Base-by-base conservation (phyloP, 2,329 filamentous ascomycete species). In the Exserohilum rostratum region DNA sequence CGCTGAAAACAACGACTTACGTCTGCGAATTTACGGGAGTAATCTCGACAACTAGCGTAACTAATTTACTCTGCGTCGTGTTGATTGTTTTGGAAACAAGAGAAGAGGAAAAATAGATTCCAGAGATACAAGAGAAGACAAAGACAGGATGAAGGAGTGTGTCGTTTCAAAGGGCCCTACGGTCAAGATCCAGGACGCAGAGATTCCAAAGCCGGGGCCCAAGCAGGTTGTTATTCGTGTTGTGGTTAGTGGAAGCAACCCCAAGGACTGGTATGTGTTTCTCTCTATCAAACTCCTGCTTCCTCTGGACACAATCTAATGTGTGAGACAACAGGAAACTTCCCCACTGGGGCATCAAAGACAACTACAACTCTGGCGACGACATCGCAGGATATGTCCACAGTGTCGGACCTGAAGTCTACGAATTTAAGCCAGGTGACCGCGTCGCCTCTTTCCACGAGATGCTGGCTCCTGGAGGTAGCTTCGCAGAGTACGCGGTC, bases 401-500 rank as follows among this genome's bases (percentile, higher is more conserved):
- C 60, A 75, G 78, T 54, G 81, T 86, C 18, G 85, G 85, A 17
- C 66, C 75, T 35, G 76, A 81, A 33, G 84, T 87, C 2, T 79
- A 71, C 51, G 84, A 85, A 61, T 87, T 87, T 77, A 80, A 80
- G 56, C 73, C 75, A 0, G 84, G 84, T 29, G 83, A 86, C 68
- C 79, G 83, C 13, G 83, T 86, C 1, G 80, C 82, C 7, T 82
- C 80, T 3, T 84, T 85, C 73, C 79, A 82, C 58, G 74, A 84
- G 57, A 86, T 87, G 79, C 61, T 71, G 38, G 72, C 74, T 0
- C 76, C 79, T 0, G 67, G 78, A 31, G 86, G 86, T 2, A 80
- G 77, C 6, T 89, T 82, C 56, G 86, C 85, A 3, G 85, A 88
- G 64, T 88, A 87, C 60, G 82, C 84, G 2, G 71, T 87, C 10